Evolutionary conservation across 257 asterid species (phyloP), one percentile per base, ranked within the genome.

Genomic region (Solanum etuberosum): DNA sequence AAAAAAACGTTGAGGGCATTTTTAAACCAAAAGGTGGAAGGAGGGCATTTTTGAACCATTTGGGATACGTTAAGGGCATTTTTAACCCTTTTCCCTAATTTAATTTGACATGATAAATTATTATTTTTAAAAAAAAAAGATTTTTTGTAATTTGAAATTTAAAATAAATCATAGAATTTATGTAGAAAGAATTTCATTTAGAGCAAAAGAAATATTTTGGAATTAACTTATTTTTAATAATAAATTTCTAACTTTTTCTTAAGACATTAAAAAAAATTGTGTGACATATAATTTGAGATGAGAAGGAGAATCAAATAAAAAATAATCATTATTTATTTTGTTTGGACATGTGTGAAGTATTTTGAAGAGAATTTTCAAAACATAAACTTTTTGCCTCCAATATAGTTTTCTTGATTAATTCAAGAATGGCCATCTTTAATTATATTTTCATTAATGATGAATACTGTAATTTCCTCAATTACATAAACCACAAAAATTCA

Each of bases 401-500:
- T 40, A 40, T 40, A 13, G 2, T 13, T 68, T 68, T 42, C 2
- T 40, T 7, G 4, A 8, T 25, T 27, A 43, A 42, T 25, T 77
- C 84, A 77, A 77, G 84, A 77, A 42, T n/a, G 2, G 9, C 9
- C 25, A 0, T 42, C 35, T 42, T 16, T 4, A 25, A 32, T 42
- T 25, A 42, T n/a, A 77, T 77, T 77, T 38, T 77, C 4, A 25
- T 1, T 16, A n/a, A 78, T 78, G 38, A 43, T 42, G 61, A 70
- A 20, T 6, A 38, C 23, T 76, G 13, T 40, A 40, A 76, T n/a
- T 76, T 54, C 35, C 61, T n/a, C 21, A 78, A 25, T 15, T 14
- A 78, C 37, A 78, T 15, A 78, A 27, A 54, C n/a, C 29, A 37
- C 48, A 77, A 63, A 88, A 81, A 74, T 65, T 86, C 68, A 88